Evolutionary conservation across 108 stramenopile genomes (phyloP).

Genomic region (Nannochloropsis salina): DNA sequence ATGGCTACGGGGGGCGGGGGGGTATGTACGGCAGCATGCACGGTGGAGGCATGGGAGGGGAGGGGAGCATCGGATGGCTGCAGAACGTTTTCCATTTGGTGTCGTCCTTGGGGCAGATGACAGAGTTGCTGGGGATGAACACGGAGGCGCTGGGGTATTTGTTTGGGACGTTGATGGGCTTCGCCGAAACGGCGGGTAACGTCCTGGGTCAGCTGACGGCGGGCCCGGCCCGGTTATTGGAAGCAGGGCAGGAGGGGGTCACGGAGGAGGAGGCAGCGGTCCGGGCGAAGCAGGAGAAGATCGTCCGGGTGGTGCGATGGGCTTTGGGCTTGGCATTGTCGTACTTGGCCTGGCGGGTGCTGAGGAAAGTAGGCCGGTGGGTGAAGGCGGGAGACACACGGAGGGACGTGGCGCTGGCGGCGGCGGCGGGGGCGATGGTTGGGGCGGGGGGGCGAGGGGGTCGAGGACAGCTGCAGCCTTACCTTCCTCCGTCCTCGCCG

Average conservation of each 20-base stretch:
- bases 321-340: not conserved
- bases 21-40: not conserved
- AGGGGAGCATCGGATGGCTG: not conserved
- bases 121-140: constrained; percentile 20
- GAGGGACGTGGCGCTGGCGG: not conserved
- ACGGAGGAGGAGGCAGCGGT: not conserved
- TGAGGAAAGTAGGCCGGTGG: not conserved
- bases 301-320: not conserved
- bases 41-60: not conserved
- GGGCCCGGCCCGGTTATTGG: not conserved
- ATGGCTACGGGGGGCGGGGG: constrained; percentile 7
- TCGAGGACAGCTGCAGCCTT: no score
- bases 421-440: not conserved
- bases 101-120: constrained; percentile 1
- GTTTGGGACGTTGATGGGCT: not conserved
- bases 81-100: not conserved
- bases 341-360: not conserved
- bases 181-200: not conserved
- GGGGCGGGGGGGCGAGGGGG: no score
- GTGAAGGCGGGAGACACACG: not conserved
- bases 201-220: not conserved
- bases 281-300: not conserved
- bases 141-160: constrained; percentile 4
- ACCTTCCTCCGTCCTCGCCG: no score
- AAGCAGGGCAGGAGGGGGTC: not conserved